Conservation (phyloP, 192 early-diverging fungal genomes). For the Backusella circina region DNA sequence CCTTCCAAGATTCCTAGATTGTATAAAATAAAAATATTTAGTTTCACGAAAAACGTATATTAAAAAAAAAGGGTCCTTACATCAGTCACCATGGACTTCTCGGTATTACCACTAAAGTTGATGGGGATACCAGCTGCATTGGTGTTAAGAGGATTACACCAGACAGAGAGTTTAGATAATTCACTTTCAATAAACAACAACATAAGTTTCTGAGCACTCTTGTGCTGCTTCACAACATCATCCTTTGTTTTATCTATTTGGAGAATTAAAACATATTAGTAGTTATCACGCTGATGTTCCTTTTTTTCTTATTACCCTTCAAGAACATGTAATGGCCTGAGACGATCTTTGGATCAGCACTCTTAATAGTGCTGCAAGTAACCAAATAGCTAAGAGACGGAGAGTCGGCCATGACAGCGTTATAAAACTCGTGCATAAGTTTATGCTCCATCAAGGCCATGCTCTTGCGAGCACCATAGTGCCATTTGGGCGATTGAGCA, state of each 20-base stretch:
- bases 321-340: conserved; percentile 32
- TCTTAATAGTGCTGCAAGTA: conserved; percentile 36
- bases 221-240: conserved; percentile 47
- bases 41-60: not conserved
- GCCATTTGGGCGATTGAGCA: conserved; percentile 70
- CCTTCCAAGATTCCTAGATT: conserved; percentile 71
- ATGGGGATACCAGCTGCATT: conserved; percentile 30
- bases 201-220: conserved; percentile 59
- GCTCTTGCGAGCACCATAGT: conserved; percentile 71
- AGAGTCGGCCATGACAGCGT: conserved; percentile 57
- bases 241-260: conserved; percentile 45
- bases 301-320: conserved; percentile 17
- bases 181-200: conserved; percentile 89
- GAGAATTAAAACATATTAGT: not conserved
- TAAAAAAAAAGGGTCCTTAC: not conserved
- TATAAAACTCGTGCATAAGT: conserved; percentile 63
- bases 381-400: conserved; percentile 52
- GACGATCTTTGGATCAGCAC: conserved; percentile 23
- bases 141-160: conserved; percentile 74
- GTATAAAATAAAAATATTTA: not conserved
- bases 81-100: conserved; percentile 31
- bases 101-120: conserved; percentile 24
- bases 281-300: not conserved
- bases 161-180: conserved; percentile 74
- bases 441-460: conserved; percentile 58